phyloP scores from a whole-genome alignment of 225 moss, liverwort and hornwort genomes.

The Thuidium tamariscinum region DNA sequence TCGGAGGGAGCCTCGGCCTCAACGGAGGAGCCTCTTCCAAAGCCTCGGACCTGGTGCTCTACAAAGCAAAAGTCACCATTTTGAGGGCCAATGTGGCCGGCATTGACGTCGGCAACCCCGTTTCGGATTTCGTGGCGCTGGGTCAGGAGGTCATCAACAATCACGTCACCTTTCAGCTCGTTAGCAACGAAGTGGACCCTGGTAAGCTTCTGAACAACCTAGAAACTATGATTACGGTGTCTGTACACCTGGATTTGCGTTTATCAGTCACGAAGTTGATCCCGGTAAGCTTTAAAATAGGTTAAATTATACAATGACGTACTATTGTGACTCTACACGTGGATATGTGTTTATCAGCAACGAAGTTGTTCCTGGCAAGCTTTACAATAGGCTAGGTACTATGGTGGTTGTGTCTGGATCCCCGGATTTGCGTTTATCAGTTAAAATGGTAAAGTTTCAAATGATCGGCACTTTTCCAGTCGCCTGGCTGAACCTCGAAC shows the following conservation, averaged over 20 bases:
- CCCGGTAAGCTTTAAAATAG: background rate
- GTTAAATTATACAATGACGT: no score
- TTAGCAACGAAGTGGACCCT: slow-evolving; percentile 28
- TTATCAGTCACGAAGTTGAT: background rate
- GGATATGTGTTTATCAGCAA: background rate
- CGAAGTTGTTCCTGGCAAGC: background rate
- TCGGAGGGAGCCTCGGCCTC: background rate
- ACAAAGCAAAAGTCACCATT: slow-evolving; percentile 4
- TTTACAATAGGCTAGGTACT: no score
- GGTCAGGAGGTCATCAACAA: slow-evolving; percentile 23
- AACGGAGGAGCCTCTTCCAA: background rate
- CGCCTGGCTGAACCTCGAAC: background rate
- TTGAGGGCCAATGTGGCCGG: slow-evolving; percentile 7
- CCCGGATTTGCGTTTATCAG: background rate
- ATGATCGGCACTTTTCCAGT: background rate
- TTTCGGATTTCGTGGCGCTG: slow-evolving; percentile 30
- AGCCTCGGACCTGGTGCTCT: slow-evolving; percentile 1
- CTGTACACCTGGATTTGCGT: no score
- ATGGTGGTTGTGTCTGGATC: background rate
- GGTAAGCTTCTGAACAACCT: background rate
- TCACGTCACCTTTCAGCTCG: slow-evolving; percentile 26
- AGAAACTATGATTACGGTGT: background rate
- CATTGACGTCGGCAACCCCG: slow-evolving; percentile 16
- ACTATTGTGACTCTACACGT: background rate
- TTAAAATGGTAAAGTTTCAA: background rate